Evolutionary conservation across 1,284 basidiomycete genomes (phyloP).

Genomic region (Exobasidium cylindrosporum): DNA sequence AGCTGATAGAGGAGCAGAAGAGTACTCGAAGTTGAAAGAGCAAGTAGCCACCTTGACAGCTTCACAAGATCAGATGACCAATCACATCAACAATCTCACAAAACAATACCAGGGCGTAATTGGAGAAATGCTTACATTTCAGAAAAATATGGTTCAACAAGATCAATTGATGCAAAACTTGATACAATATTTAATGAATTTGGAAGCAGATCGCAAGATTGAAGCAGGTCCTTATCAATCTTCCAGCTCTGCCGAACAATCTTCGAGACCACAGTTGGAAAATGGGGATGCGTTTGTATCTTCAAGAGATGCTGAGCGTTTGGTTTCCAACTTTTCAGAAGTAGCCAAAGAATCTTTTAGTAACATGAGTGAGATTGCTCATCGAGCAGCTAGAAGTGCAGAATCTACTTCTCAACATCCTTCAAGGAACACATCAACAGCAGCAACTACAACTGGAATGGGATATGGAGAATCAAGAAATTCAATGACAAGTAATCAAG

Average conservation of each 20-base stretch:
- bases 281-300: slow-evolving; percentile 61
- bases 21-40: slow-evolving; percentile 37
- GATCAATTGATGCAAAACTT: slow-evolving; percentile 78
- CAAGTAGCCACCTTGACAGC: slow-evolving; percentile 39
- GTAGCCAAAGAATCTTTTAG: slow-evolving; percentile 66
- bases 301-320: slow-evolving; percentile 63
- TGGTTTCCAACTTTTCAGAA: slow-evolving; percentile 63
- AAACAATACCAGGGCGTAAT: slow-evolving; percentile 74
- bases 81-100: slow-evolving; percentile 64
- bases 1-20: slow-evolving; percentile 29
- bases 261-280: background rate
- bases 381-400: slow-evolving; percentile 1
- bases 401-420: background rate
- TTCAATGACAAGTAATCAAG: background rate
- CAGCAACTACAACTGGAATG: background rate
- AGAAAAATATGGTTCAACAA: slow-evolving; percentile 79
- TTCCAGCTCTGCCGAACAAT: background rate
- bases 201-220: slow-evolving; percentile 23
- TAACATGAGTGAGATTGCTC: slow-evolving; percentile 69
- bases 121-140: slow-evolving; percentile 77
- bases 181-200: slow-evolving; percentile 73
- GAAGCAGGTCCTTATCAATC: slow-evolving; percentile 10
- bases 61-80: slow-evolving; percentile 46
- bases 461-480: background rate
- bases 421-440: background rate